Evolutionary conservation across 1,284 basidiomycete species (phyloP).

Genomic region (Wallemia mellicola): DNA sequence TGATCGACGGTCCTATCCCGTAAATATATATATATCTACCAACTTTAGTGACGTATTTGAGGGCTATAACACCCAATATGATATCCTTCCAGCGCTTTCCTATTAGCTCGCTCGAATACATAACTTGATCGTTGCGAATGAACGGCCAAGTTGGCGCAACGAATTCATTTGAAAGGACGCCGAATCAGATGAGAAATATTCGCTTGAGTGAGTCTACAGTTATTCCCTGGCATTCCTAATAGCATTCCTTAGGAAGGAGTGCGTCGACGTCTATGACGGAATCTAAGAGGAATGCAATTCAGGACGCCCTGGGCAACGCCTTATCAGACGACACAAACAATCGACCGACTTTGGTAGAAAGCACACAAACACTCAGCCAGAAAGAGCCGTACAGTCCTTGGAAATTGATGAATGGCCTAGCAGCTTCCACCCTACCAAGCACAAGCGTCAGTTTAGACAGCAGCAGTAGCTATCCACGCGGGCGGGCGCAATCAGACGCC

Average conservation of each 20-base stretch:
- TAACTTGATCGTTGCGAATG: not conserved
- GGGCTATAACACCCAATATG: not conserved
- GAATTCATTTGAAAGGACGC: not conserved
- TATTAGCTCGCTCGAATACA: too few relatives aligned
- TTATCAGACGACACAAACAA: not conserved
- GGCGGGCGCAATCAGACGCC: too few relatives aligned
- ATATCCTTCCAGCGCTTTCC: not conserved
- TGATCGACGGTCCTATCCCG: not conserved
- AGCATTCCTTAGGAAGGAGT: not conserved
- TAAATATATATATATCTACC: not conserved
- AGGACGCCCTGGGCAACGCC: not conserved
- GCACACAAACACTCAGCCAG: too few relatives aligned
- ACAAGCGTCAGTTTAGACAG: too few relatives aligned
- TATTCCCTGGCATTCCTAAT: not conserved
- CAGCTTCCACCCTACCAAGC: too few relatives aligned
- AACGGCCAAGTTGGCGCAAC: not conserved
- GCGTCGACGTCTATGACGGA: not conserved
- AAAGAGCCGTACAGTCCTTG: not conserved
- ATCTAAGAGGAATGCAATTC: too few relatives aligned
- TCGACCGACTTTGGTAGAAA: not conserved
- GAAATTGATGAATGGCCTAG: not conserved
- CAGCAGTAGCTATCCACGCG: too few relatives aligned
- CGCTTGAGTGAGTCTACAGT: not conserved
- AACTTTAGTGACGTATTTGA: slow-evolving; percentile 1
- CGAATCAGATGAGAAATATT: not conserved